Evolutionary conservation across 2,329 filamentous ascomycete genomes (phyloP).

Genomic region (Davidsoniella virescens): DNA sequence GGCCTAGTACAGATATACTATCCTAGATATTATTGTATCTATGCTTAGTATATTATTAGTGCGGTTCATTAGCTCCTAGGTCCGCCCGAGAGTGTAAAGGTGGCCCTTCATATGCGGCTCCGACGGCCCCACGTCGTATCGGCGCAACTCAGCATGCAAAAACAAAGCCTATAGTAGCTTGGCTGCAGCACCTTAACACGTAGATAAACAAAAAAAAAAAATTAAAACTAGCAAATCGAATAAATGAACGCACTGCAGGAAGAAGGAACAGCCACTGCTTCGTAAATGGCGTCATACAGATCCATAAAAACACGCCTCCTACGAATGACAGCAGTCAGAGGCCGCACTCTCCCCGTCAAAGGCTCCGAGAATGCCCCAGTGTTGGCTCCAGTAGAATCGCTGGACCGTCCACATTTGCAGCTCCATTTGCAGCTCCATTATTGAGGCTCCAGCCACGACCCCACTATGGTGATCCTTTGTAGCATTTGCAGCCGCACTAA

Average conservation of each 20-base stretch:
- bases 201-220: neutral
- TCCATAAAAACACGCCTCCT: neutral
- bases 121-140: slow-evolving; percentile 11
- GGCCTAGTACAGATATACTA: neutral
- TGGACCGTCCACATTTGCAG: slow-evolving; percentile 5
- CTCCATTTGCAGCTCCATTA: slow-evolving; percentile 9
- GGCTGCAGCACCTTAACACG: neutral
- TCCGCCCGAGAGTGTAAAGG: slow-evolving; percentile 6
- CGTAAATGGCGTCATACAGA: slow-evolving; percentile 9
- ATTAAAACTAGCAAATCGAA: too few species aligned
- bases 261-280: slow-evolving; percentile 1
- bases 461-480: slow-evolving; percentile 10
- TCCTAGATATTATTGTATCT: too few species aligned
- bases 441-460: slow-evolving; percentile 12
- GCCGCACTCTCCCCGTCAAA: neutral
- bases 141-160: slow-evolving; percentile 9
- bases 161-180: neutral
- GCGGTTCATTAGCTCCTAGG: slow-evolving; percentile 3
- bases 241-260: neutral
- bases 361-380: slow-evolving; percentile 3
- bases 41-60: slow-evolving; percentile 1
- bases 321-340: slow-evolving; percentile 3
- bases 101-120: slow-evolving; percentile 7
- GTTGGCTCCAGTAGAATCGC: neutral
- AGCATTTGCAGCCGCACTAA: neutral